A percentile compares a stretch with the other conserved stretches of the same genome.
Conservation (phyloP, 73 alveolate genomes). For the Paramecium tetraurelia region DNA sequence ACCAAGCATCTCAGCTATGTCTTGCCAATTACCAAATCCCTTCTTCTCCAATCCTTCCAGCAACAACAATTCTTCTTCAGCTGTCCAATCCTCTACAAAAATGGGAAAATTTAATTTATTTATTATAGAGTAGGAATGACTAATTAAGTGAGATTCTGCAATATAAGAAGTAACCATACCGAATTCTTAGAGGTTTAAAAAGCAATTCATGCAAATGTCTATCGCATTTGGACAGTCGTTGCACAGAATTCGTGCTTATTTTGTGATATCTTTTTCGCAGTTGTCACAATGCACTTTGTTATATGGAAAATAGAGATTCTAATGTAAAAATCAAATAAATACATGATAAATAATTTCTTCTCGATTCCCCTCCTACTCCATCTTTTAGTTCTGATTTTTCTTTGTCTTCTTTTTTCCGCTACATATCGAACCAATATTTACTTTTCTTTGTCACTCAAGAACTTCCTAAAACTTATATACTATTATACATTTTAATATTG, state of each 20-base stretch:
- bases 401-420: conserved; percentile 29
- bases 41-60: conserved; percentile 82
- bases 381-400: conserved; percentile 7
- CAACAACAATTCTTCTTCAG: conserved; percentile 89
- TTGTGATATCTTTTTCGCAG: conserved; percentile 60
- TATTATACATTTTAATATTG: conserved; percentile 17
- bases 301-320: conserved; percentile 58
- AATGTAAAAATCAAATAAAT: background rate
- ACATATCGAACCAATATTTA: background rate
- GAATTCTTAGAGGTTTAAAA: conserved; percentile 44
- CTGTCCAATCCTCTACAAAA: conserved; percentile 92
- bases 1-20: conserved; percentile 82
- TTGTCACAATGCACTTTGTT: conserved; percentile 62
- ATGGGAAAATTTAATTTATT: conserved; percentile 92
- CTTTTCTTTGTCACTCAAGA: conserved; percentile 46
- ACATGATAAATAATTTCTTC: conserved; percentile 47
- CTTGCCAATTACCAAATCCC: conserved; percentile 98
- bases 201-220: conserved; percentile 63
- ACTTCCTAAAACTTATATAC: conserved; percentile 38
- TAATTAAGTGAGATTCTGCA: conserved; percentile 15
- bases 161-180: background rate
- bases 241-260: conserved; percentile 56
- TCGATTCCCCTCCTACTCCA: background rate
- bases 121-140: conserved; percentile 69
- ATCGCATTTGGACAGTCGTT: conserved; percentile 40